These are phyloP conservation scores for Blastomyces parvus DNA, from an alignment of 2,329 filamentous ascomycete genomes.

Conservation along the genomic window DNA sequence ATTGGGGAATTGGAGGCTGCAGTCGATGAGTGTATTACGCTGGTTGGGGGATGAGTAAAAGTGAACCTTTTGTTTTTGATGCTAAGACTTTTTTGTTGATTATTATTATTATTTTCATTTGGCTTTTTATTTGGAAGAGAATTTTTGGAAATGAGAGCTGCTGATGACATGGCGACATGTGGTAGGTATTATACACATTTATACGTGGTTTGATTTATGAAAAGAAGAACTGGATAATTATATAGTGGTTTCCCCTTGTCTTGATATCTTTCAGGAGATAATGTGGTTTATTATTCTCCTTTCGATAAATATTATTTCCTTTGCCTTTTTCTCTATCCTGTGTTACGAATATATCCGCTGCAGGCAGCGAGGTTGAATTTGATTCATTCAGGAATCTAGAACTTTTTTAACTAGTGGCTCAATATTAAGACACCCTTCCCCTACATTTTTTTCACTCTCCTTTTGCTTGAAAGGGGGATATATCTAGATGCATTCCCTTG, in stretches of 20 bases:
- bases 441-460: background rate
- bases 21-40: conserved; percentile 48
- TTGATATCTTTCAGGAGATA: background rate
- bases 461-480: background rate
- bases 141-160: no score
- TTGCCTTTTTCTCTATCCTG: background rate
- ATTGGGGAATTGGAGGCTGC: conserved; percentile 46
- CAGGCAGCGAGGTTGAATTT: background rate
- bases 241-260: background rate
- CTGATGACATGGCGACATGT: background rate
- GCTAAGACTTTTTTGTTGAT: background rate
- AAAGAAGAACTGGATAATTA: background rate
- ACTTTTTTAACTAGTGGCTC: background rate
- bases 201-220: background rate
- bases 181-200: background rate
- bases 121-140: background rate
- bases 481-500: background rate
- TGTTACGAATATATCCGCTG: background rate
- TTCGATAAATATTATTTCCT: background rate
- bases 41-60: conserved; percentile 32
- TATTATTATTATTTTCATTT: background rate
- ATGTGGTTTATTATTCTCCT: background rate
- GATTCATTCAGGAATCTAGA: no score
- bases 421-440: background rate
- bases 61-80: background rate